These are phyloP conservation scores for Hypomontagnella submonticulosa DNA, from an alignment of 495 filamentous ascomycete species.

Conservation along the genomic window DNA sequence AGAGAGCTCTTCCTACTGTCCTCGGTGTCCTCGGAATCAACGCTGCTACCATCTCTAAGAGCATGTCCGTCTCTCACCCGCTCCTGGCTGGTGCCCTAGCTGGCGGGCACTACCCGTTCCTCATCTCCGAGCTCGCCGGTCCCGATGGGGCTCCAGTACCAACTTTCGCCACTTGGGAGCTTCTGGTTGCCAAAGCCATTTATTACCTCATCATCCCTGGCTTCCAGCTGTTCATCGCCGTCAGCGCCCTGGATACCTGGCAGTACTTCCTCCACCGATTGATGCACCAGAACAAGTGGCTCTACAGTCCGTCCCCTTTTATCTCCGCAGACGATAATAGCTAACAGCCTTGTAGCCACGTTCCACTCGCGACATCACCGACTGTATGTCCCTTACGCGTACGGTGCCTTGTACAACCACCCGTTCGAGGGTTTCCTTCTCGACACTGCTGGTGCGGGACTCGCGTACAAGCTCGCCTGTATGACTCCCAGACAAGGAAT, in stretches of 20 bases:
- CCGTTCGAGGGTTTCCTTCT: slow-evolving; percentile 92
- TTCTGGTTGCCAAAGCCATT: slow-evolving; percentile 74
- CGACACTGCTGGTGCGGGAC: slow-evolving; percentile 85
- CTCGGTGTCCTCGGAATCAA: slow-evolving; percentile 67
- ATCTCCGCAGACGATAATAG: background rate
- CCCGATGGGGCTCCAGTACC: slow-evolving; percentile 56
- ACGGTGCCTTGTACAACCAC: slow-evolving; percentile 96
- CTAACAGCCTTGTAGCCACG: slow-evolving; percentile 64
- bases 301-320: slow-evolving; percentile 82
- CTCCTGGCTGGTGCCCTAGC: slow-evolving; percentile 74
- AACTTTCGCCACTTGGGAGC: slow-evolving; percentile 79
- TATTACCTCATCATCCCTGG: slow-evolving; percentile 83
- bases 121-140: slow-evolving; percentile 58
- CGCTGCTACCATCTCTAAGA: slow-evolving; percentile 64
- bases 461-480: slow-evolving; percentile 80
- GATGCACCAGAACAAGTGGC: slow-evolving; percentile 95
- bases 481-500: slow-evolving; percentile 84
- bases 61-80: slow-evolving; percentile 66
- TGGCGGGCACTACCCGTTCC: slow-evolving; percentile 77
- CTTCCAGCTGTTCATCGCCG: slow-evolving; percentile 76
- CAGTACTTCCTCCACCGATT: slow-evolving; percentile 95
- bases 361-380: slow-evolving; percentile 96
- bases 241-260: slow-evolving; percentile 88
- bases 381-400: slow-evolving; percentile 96
- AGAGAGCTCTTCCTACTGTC: slow-evolving; percentile 71